Evolutionary conservation across 164 flowering plant genomes (phyloP).

Genomic region (Liriodendron chinense): DNA sequence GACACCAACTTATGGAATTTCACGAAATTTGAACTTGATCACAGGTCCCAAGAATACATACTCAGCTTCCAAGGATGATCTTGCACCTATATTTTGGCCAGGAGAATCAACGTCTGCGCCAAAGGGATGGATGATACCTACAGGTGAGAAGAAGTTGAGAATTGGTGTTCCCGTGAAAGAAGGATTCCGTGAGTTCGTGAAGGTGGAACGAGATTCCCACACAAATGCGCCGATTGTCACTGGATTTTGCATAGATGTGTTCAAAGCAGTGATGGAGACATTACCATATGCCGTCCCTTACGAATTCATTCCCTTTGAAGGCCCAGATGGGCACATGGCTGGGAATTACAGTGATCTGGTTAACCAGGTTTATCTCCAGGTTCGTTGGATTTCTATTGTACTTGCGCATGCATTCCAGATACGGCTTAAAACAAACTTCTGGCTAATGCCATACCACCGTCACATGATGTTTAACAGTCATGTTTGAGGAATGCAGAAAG

Average conservation of each 20-base stretch:
- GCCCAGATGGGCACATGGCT: background rate
- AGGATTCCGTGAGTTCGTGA: slow-evolving; percentile 1
- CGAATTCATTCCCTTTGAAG: background rate
- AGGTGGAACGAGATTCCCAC: background rate
- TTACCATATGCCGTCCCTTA: slow-evolving; percentile 8
- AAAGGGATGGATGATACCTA: slow-evolving; percentile 13
- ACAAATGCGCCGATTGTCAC: background rate
- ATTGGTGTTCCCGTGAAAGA: slow-evolving; percentile 3
- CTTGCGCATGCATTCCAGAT: background rate
- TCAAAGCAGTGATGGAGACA: slow-evolving; percentile 6
- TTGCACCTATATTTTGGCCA: slow-evolving; percentile 10
- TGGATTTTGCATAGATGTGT: slow-evolving; percentile 20
- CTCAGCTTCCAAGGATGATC: slow-evolving; percentile 4
- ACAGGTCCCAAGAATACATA: background rate
- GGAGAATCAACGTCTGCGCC: slow-evolving; percentile 9
- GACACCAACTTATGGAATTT: slow-evolving; percentile 23
- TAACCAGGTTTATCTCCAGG: slow-evolving; percentile 2
- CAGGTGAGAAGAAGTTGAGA: slow-evolving; percentile 6
- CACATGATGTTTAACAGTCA: too few relatives aligned
- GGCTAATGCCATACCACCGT: too few relatives aligned
- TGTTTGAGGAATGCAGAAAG: too few relatives aligned
- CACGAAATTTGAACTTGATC: background rate
- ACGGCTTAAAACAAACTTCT: too few relatives aligned
- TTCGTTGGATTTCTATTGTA: background rate
- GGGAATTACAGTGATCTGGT: slow-evolving; percentile 1